Evolutionary conservation across 495 filamentous ascomycete species (phyloP).

Genomic region (Rusavskia elegans): DNA sequence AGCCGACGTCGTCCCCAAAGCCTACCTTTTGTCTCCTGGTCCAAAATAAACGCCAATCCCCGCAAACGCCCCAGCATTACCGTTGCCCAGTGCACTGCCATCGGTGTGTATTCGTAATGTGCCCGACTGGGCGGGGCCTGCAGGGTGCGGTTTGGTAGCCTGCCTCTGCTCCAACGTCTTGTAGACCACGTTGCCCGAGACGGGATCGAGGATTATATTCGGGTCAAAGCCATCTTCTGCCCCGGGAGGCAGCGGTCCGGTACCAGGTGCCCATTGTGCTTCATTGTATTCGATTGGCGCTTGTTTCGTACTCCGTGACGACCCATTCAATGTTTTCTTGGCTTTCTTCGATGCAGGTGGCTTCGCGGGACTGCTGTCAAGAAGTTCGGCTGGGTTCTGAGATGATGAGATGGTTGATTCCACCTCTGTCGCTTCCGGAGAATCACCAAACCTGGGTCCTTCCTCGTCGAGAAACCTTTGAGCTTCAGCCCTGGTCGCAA

Average conservation of each 20-base stretch:
- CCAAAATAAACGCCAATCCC: conserved; percentile 88
- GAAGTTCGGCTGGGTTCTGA: background rate
- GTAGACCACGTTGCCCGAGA: conserved; percentile 40
- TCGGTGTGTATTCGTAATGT: conserved; percentile 75
- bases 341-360: conserved; percentile 15
- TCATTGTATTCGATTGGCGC: conserved; percentile 18
- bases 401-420: conserved; percentile 9
- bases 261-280: conserved; percentile 32
- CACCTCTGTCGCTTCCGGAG: conserved; percentile 16
- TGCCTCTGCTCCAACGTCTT: conserved; percentile 35
- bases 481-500: conserved; percentile 62
- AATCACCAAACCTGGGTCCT: conserved; percentile 10
- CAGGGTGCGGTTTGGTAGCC: conserved; percentile 25
- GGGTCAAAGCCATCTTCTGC: conserved; percentile 49
- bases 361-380: background rate
- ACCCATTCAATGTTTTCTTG: conserved; percentile 17
- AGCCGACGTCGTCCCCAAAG: background rate
- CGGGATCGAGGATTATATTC: conserved; percentile 36
- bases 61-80: conserved; percentile 49
- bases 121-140: conserved; percentile 22
- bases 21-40: conserved; percentile 49
- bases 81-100: conserved; percentile 69
- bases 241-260: conserved; percentile 35
- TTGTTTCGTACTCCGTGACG: conserved; percentile 17
- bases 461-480: conserved; percentile 50